Evolutionary conservation across 2,329 filamentous ascomycete species (phyloP).

Genomic region (Purpureocillium takamizusanense): DNA sequence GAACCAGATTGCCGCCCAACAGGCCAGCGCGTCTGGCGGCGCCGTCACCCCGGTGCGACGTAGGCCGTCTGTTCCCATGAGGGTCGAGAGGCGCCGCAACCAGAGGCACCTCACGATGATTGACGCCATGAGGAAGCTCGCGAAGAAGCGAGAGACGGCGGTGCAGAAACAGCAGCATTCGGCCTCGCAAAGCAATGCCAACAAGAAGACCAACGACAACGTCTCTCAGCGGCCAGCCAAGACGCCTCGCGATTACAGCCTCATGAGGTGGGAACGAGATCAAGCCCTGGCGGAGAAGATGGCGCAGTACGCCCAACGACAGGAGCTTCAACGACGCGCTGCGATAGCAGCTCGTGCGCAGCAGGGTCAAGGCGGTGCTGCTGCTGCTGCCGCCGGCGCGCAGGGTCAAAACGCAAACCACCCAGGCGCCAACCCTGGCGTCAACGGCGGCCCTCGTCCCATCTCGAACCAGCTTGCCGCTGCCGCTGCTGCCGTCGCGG

Average conservation of each 20-base stretch:
- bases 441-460: slow-evolving; percentile 24
- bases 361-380: slow-evolving; percentile 35
- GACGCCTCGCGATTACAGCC: slow-evolving; percentile 85
- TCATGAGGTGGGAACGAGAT: slow-evolving; percentile 81
- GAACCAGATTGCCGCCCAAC: slow-evolving; percentile 41
- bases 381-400: slow-evolving; percentile 26
- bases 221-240: slow-evolving; percentile 46
- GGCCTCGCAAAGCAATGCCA: slow-evolving; percentile 62
- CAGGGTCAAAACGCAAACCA: slow-evolving; percentile 18
- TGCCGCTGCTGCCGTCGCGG: slow-evolving; percentile 28
- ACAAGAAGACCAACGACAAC: slow-evolving; percentile 70
- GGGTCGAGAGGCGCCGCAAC: slow-evolving; percentile 79
- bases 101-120: slow-evolving; percentile 82
- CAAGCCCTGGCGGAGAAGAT: slow-evolving; percentile 54
- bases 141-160: slow-evolving; percentile 83
- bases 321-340: slow-evolving; percentile 47
- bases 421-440: slow-evolving; percentile 17
- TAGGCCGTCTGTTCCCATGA: slow-evolving; percentile 67
- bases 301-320: slow-evolving; percentile 46
- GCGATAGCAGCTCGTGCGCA: slow-evolving; percentile 37
- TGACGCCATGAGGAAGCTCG: slow-evolving; percentile 90
- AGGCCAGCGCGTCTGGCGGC: slow-evolving; percentile 33
- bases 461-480: slow-evolving; percentile 35
- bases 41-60: slow-evolving; percentile 39
- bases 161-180: slow-evolving; percentile 87